Evolutionary conservation across 1,284 basidiomycete species (phyloP), one percentile per base, ranked within the genome.

Genomic region (Apiotrichum brassicae): DNA sequence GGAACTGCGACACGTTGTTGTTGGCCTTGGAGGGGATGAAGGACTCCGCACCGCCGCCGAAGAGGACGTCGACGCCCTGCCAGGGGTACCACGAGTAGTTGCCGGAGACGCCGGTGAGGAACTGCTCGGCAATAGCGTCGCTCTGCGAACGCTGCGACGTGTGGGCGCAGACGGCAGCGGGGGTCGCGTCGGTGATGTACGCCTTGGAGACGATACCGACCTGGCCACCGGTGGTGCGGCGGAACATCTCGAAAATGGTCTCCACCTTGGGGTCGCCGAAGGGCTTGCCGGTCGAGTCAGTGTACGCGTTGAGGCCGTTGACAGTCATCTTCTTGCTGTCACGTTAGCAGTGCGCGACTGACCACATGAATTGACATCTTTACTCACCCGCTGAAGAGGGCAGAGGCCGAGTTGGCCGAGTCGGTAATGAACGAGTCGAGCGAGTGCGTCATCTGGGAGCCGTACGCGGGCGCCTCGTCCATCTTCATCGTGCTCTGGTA

Each of bases 351-450:
- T n/a, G n/a, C n/a, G n/a, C n/a, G n/a, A n/a, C n/a, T n/a, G n/a
- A n/a, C n/a, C n/a, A n/a, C n/a, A n/a, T n/a, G n/a, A n/a, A n/a
- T n/a, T n/a, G n/a, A n/a, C n/a, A n/a, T n/a, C n/a, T n/a, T n/a
- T n/a, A 48, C 45, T 32, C n/a, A 43, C 51, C 75, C 75, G 1
- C 68, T 61, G 61, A 70, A 71, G 9, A 76, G 64, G 1, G 75
- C 68, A 1, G 74, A 72, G 4, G 75, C 75, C n/a, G 68, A 71
- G 64, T 76, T 76, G 60, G 75, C 75, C 28, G 73, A 74, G 56
- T 75, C 73, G 54, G 72, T 70, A 54, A 71, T 71, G 62, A 71
- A 71, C 13, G 61, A 63, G 56, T 68, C 66, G 33, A 68, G 62
- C 32, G 57, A 61, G 49, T 65, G 65, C n/a, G 65, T 67, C 62